These are phyloP conservation scores for Gonapodya sp. DNA, from an alignment of 192 early-diverging fungal genomes.

Conservation along the genomic window DNA sequence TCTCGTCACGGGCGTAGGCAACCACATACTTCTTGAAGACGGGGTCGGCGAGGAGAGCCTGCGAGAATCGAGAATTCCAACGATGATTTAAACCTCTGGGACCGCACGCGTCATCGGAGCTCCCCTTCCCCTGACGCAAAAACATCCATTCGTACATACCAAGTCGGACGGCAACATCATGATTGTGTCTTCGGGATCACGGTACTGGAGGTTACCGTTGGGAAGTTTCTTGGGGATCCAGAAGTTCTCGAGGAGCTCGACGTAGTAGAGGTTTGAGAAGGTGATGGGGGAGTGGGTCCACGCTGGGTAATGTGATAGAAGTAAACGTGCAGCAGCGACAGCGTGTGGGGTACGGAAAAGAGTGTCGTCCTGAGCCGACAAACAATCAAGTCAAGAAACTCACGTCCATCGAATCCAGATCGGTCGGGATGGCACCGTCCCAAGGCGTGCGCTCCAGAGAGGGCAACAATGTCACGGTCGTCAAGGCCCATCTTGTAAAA, in stretches of 20 bases:
- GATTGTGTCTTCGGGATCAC: conserved; percentile 14
- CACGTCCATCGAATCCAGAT: conserved; percentile 50
- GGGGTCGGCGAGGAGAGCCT: conserved; percentile 46
- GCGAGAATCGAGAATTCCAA: too few species aligned
- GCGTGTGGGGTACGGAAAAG: not conserved
- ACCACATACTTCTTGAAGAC: conserved; percentile 45
- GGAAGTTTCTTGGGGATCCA: conserved; percentile 18
- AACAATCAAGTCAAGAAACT: not conserved
- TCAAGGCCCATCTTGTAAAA: conserved; percentile 47
- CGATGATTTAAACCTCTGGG: too few species aligned
- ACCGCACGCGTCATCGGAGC: too few species aligned
- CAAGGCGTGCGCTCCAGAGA: conserved; percentile 56
- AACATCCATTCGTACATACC: not conserved
- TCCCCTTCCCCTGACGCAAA: too few species aligned
- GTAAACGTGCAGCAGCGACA: not conserved
- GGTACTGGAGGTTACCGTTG: conserved; percentile 21
- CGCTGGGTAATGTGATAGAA: conserved; percentile 12
- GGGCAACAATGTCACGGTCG: conserved; percentile 57
- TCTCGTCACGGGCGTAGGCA: conserved; percentile 57
- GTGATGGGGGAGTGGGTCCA: conserved; percentile 34
- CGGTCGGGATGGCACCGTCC: conserved; percentile 55
- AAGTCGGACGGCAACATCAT: conserved; percentile 70
- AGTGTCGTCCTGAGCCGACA: not conserved
- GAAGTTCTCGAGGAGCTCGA: conserved; percentile 13
- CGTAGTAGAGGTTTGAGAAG: conserved; percentile 39